Conservation (phyloP, 1,139 yeast genomes). For the Yarrowia galli region DNA sequence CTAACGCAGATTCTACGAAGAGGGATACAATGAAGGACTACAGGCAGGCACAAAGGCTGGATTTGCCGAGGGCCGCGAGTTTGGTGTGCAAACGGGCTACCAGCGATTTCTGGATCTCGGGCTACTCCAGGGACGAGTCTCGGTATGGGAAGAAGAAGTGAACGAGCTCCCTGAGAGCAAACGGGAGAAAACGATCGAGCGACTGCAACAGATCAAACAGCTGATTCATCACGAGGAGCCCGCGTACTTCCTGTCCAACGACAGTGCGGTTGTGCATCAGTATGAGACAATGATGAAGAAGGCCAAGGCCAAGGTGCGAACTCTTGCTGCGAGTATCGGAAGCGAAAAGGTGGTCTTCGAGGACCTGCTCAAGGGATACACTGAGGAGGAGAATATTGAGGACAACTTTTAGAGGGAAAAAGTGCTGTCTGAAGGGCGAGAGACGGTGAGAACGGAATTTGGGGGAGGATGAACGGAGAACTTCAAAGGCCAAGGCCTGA, state of each 20-base stretch:
- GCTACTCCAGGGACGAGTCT: constrained; percentile 63
- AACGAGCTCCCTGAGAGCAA: constrained; percentile 26
- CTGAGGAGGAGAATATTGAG: constrained; percentile 50
- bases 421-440: too few relatives aligned
- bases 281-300: constrained; percentile 47
- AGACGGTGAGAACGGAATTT: too few relatives aligned
- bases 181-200: constrained; percentile 40
- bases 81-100: constrained; percentile 80
- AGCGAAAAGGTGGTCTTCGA: constrained; percentile 44
- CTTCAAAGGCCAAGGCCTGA: too few relatives aligned
- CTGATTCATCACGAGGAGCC: constrained; percentile 43
- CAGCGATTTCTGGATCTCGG: constrained; percentile 73
- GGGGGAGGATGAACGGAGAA: too few relatives aligned
- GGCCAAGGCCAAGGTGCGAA: constrained; percentile 49
- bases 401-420: constrained; percentile 40
- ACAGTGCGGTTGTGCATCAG: constrained; percentile 48
- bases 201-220: constrained; percentile 43
- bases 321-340: constrained; percentile 45
- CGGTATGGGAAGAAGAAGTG: constrained; percentile 49
- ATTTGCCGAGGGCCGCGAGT: constrained; percentile 72
- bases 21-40: constrained; percentile 64
- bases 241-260: constrained; percentile 45
- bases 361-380: constrained; percentile 46
- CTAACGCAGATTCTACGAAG: constrained; percentile 57
- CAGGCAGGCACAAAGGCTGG: constrained; percentile 63